Evolutionary conservation across 495 filamentous ascomycete species (phyloP), one percentile per base, ranked within the genome.

Genomic region (Penicillium tannophilum): DNA sequence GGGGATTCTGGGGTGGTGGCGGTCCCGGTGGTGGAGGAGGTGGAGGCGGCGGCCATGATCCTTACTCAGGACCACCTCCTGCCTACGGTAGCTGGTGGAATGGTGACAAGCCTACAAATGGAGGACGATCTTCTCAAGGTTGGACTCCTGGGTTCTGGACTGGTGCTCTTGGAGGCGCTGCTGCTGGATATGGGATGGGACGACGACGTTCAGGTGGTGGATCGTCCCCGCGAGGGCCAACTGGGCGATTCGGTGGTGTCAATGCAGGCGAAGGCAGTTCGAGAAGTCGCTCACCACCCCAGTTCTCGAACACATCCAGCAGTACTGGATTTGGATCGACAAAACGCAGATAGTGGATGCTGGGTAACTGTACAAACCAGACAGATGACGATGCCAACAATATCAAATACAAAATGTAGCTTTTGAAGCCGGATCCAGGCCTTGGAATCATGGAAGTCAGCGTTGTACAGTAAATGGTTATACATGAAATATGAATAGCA

Each of bases 321-420:
- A 92, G 88, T 62, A 96, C 92, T 7, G 94, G 94, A 1, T 98
- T 95, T 76, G 94, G 94, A 7, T 91, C 90, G 12, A 96, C 92
- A 0, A 85, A 82, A 56, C 81, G 94, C 56, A 83, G 93, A 63
- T 96, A 31, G 16, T 16, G 16, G 39, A 16, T n/a, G 35, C 7
- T 8, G 11, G 7, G 11, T 33, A 8, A 0, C 31, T 33, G 31
- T 5, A 33, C 31, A 33, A 31, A 33, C 31, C 6, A 8, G 3
- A 33, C 31, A 33, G 11, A 33, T 33, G 20, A 33, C 31, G 31
- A 2, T 23, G 28, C 28, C 28, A 28, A 28, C 6, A 5, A 28
- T 28, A 7, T 5, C 3, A 2, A 7, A 4, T 28, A 28, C 28
- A 4, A 7, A 28, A 5, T 28, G 28, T 7, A 28, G 4, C 6